Conservation (phyloP, 2,329 filamentous ascomycete species). For the Neonectria magnoliae region DNA sequence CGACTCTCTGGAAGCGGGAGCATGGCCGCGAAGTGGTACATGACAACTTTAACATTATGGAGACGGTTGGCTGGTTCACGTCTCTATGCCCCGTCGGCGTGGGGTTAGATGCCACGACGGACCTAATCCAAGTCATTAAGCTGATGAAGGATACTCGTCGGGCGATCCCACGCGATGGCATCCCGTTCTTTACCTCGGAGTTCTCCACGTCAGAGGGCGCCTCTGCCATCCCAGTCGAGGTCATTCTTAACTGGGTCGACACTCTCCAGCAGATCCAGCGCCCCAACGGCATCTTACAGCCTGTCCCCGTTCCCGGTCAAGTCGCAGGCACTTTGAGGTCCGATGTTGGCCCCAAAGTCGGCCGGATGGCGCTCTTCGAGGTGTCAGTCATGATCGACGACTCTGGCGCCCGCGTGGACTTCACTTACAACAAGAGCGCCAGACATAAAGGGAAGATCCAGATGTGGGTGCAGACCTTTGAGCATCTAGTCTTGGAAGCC, state of each 20-base stretch:
- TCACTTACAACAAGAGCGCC: conserved; percentile 56
- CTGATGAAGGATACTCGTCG: conserved; percentile 63
- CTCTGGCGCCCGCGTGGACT: conserved; percentile 54
- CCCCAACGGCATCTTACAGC: conserved; percentile 60
- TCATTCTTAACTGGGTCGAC: conserved; percentile 67
- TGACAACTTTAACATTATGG: conserved; percentile 60
- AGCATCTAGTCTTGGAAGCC: conserved; percentile 56
- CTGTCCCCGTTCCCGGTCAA: conserved; percentile 53
- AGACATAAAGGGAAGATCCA: conserved; percentile 55
- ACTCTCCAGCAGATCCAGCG: conserved; percentile 59
- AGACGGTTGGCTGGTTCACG: conserved; percentile 71
- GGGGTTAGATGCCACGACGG: conserved; percentile 55
- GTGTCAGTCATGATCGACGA: conserved; percentile 59
- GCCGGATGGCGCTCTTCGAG: conserved; percentile 62
- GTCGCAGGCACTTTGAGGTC: conserved; percentile 51
- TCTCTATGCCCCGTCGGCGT: conserved; percentile 63
- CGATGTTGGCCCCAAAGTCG: conserved; percentile 57
- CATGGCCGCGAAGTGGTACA: conserved; percentile 58
- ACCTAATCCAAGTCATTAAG: conserved; percentile 62
- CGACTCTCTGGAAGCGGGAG: conserved; percentile 65
- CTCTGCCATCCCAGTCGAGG: conserved; percentile 62
- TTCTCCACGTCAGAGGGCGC: conserved; percentile 50
- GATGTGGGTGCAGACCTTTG: conserved; percentile 59
- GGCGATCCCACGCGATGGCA: conserved; percentile 55
- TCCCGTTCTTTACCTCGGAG: conserved; percentile 60